These are phyloP conservation scores for Mayamaea pseudoterrestris DNA, from an alignment of 108 stramenopile genomes.

Conservation along the genomic window DNA sequence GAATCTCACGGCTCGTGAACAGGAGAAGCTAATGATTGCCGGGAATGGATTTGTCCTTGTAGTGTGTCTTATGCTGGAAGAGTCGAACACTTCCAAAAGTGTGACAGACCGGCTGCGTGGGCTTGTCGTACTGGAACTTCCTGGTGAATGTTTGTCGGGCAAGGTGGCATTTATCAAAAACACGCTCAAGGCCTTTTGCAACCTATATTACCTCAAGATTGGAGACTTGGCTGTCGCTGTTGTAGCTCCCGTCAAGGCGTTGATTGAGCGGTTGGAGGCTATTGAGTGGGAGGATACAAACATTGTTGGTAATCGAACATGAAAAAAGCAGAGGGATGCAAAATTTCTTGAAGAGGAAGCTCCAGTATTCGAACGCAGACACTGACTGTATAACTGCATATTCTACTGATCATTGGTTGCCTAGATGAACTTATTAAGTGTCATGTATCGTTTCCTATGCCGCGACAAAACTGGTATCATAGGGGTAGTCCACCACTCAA, in stretches of 20 bases:
- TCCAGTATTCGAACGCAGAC: too few species aligned
- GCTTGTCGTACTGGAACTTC: slow-evolving; percentile 35
- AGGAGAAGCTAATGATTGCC: slow-evolving; percentile 55
- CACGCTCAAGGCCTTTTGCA: slow-evolving; percentile 73
- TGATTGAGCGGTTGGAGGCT: slow-evolving; percentile 27
- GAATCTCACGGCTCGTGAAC: slow-evolving; percentile 16
- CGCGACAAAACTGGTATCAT: too few species aligned
- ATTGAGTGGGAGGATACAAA: too few species aligned
- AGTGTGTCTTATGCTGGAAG: slow-evolving; percentile 46
- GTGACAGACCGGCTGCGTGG: slow-evolving; percentile 22
- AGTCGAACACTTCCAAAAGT: slow-evolving; percentile 2
- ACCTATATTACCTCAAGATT: slow-evolving; percentile 68
- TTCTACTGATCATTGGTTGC: too few species aligned
- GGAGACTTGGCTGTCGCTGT: slow-evolving; percentile 73
- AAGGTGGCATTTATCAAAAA: slow-evolving; percentile 47
- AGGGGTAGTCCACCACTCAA: too few species aligned
- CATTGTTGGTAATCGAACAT: too few species aligned
- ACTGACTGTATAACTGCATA: too few species aligned
- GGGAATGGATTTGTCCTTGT: slow-evolving; percentile 76
- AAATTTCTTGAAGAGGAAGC: too few species aligned
- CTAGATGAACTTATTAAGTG: too few species aligned
- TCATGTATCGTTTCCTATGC: too few species aligned
- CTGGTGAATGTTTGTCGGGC: slow-evolving; percentile 16
- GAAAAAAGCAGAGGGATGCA: too few species aligned
- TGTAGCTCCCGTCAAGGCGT: slow-evolving; percentile 52